Evolutionary conservation across 805 yeast genomes (phyloP).

Genomic region (Kurtzmaniella cleridarum): DNA sequence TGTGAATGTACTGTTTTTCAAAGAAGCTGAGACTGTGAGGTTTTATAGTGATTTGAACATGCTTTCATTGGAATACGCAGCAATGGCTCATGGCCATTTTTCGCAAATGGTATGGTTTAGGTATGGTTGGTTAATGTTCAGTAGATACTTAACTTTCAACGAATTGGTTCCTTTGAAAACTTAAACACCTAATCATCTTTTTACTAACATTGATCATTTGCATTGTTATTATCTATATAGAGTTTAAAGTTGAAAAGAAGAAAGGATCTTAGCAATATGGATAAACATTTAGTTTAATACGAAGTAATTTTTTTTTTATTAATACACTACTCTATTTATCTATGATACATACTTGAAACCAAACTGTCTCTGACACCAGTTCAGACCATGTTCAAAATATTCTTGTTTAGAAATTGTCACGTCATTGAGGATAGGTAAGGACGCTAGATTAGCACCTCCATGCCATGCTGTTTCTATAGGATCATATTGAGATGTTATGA

Average conservation of each 20-base stretch:
- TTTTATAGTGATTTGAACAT: constrained; percentile 37
- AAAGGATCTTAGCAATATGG: too few species aligned
- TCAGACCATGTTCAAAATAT: constrained; percentile 79
- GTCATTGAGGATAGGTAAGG: constrained; percentile 40
- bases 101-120: constrained; percentile 96
- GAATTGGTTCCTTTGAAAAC: constrained; percentile 39
- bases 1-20: constrained; percentile 34
- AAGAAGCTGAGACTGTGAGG: constrained; percentile 21
- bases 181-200: too few species aligned
- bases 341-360: constrained; percentile 29
- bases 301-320: not conserved
- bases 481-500: constrained; percentile 22
- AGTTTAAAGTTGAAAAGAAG: not conserved
- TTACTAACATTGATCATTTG: not conserved
- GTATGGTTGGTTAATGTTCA: constrained; percentile 75
- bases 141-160: constrained; percentile 75
- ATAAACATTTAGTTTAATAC: too few species aligned
- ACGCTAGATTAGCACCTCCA: constrained; percentile 28
- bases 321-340: not conserved
- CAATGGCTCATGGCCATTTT: constrained; percentile 78
- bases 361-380: constrained; percentile 49
- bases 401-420: constrained; percentile 71
- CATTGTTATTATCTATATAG: not conserved
- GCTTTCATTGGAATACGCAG: constrained; percentile 45
- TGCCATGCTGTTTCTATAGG: constrained; percentile 30